Evolutionary conservation across 2,329 filamentous ascomycete genomes (phyloP).

Genomic region (Aspergillus awamori): DNA sequence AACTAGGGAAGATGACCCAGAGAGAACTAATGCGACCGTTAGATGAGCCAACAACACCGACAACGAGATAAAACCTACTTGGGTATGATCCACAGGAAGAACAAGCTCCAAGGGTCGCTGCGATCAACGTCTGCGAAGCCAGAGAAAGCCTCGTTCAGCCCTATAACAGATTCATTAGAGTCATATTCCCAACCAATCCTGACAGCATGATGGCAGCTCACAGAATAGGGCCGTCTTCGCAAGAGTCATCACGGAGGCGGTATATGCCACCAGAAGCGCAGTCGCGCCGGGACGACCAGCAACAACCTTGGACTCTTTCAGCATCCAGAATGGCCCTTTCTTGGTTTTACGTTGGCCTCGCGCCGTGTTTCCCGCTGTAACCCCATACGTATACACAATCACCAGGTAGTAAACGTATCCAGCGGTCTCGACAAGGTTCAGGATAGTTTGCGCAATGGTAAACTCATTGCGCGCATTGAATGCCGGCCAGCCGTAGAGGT

Average conservation of each 20-base stretch:
- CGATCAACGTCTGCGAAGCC: constrained; percentile 65
- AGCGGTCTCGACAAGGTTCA: constrained; percentile 70
- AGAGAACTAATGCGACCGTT: constrained; percentile 52
- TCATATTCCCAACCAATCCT: neutral
- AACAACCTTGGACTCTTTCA: constrained; percentile 55
- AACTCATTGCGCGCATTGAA: constrained; percentile 72
- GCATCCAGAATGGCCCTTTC: constrained; percentile 46
- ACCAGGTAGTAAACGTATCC: constrained; percentile 67
- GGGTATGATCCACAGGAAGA: constrained; percentile 66
- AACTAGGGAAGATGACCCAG: constrained; percentile 66
- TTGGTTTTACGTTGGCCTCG: constrained; percentile 30
- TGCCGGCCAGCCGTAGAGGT: constrained; percentile 78
- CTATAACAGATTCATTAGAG: constrained; percentile 28
- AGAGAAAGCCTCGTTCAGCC: constrained; percentile 63
- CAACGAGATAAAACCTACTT: constrained; percentile 55
- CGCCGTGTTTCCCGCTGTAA: constrained; percentile 29
- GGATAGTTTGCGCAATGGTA: constrained; percentile 69
- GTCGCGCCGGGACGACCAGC: constrained; percentile 55
- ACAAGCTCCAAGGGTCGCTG: constrained; percentile 56
- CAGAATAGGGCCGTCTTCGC: constrained; percentile 71
- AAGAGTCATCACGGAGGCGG: constrained; percentile 64
- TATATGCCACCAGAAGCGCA: constrained; percentile 62
- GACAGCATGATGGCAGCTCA: constrained; percentile 41
- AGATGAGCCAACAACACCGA: constrained; percentile 12
- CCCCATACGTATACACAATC: constrained; percentile 52